These are phyloP conservation scores for Striga hermonthica DNA, from an alignment of 305 asterid species.

Conservation along the genomic window DNA sequence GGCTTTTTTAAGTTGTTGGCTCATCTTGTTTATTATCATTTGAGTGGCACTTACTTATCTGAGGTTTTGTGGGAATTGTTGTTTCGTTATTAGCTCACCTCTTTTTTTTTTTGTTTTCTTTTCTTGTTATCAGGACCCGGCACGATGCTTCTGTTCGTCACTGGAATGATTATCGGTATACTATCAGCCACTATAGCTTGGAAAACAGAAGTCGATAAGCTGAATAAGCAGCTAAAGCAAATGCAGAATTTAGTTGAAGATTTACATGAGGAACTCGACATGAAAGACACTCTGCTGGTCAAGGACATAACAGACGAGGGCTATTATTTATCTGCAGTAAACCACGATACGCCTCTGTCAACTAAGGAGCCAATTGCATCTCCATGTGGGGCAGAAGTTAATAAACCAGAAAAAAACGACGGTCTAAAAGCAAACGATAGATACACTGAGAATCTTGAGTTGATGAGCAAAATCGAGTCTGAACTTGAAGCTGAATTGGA, in stretches of 20 bases:
- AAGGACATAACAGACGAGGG: constrained; percentile 42
- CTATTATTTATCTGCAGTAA: constrained; percentile 4
- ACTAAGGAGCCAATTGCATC: constrained; percentile 37
- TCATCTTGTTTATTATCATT: too few relatives aligned
- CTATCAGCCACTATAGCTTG: constrained; percentile 38
- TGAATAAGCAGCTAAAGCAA: constrained; percentile 51
- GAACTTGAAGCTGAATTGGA: constrained; percentile 82
- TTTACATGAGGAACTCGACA: constrained; percentile 62
- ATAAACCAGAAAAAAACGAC: constrained; percentile 13
- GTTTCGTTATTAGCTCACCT: too few relatives aligned
- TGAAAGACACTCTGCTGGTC: constrained; percentile 55
- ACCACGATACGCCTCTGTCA: constrained; percentile 26
- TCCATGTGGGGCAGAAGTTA: constrained; percentile 30
- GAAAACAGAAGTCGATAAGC: constrained; percentile 43
- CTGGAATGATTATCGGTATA: constrained; percentile 64
- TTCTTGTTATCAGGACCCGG: constrained; percentile 40
- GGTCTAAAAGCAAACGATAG: constrained; percentile 21
- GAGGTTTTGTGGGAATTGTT: too few relatives aligned
- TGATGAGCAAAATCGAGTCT: constrained; percentile 45
- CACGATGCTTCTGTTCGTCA: constrained; percentile 44
- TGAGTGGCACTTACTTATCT: too few relatives aligned
- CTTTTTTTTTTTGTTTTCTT: not conserved
- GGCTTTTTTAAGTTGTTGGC: too few relatives aligned
- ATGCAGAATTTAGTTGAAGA: constrained; percentile 58
- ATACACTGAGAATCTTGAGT: constrained; percentile 37